Percentiles rank a stretch among this genome's conserved stretches.
Conservation (phyloP, 805 yeast genomes). For the Hanseniaspora thailandica region DNA sequence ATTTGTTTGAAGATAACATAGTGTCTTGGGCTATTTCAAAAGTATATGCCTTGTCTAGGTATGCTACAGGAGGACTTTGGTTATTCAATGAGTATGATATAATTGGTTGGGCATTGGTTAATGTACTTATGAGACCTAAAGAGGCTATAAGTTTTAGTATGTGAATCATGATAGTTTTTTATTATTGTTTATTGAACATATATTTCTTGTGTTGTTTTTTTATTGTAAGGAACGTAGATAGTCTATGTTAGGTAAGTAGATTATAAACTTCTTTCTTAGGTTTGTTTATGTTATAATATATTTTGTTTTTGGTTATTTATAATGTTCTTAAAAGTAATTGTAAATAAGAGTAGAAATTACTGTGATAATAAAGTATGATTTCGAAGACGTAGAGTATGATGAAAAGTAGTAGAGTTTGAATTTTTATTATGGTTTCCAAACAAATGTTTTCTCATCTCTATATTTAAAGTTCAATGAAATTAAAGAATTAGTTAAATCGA, state of each 20-base stretch:
- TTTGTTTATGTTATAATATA: too few relatives aligned
- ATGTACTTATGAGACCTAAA: not conserved
- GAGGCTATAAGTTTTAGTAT: not conserved
- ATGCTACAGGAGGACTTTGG: slow-evolving; percentile 82
- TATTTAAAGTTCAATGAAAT: not conserved
- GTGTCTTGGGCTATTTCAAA: slow-evolving; percentile 66
- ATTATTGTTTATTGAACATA: not conserved
- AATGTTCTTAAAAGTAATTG: not conserved
- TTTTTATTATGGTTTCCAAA: not conserved
- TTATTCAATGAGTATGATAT: slow-evolving; percentile 35
- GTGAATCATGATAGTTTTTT: not conserved
- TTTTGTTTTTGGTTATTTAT: too few relatives aligned
- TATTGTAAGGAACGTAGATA: not conserved
- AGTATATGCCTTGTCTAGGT: slow-evolving; percentile 47
- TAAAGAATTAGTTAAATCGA: too few relatives aligned
- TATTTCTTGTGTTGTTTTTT: not conserved
- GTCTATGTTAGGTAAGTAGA: not conserved
- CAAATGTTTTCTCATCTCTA: too few relatives aligned
- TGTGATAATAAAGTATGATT: not conserved
- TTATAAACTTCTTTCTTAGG: too few relatives aligned
- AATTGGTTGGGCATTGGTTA: slow-evolving; percentile 1
- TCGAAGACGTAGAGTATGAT: not conserved
- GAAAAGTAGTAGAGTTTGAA: not conserved
- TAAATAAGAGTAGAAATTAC: too few relatives aligned
- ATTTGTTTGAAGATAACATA: slow-evolving; percentile 32